Evolutionary conservation across 306 rosid genomes (phyloP), one percentile per base, ranked within the genome.

Genomic region (Sphenostylis stenocarpa): DNA sequence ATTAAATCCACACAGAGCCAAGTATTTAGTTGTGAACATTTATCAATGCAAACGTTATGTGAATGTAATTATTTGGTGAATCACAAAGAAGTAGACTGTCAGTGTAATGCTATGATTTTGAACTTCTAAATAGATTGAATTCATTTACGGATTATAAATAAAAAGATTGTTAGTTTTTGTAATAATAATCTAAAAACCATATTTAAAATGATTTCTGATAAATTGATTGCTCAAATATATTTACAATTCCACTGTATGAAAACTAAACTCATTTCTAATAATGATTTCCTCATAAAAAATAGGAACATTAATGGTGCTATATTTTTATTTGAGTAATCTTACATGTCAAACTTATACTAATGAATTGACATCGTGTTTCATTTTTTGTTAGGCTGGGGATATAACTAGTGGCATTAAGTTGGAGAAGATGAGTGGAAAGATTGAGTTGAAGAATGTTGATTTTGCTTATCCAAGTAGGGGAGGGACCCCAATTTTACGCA

Each of bases 391-490:
- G 93, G 83, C 34, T 47, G 91, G 86, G 68, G 85, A 86, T 41
- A 87, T 90, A 53, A 65, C 49, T 9, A 85, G 84, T 34, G 94
- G 94, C 19, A 72, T 55, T 1, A 86, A 82, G 63, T 73, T 87
- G 74, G 98, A 87, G 16, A 85, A 83, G 55, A 81, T 90, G 57
- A 77, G 65, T 21, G 97, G 98, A 33, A 87, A 82, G 55, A 85
- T 95, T 74, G 97, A 89, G 80, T 53, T 95, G 85, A 95, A 86
- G 85, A 95, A 88, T 44, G 97, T 92, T 31, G 96, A 95, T 67
- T 95, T 90, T 69, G 85, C 85, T 14, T 95, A 95, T 75, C 92
- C 96, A 77, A 88, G 90, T 65, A 87, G 98, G 71, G 82, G 84
- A 58, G 89, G 84, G 67, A 83, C 81, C 8, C 84, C 84, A 15